Conservation (phyloP, 106 monocot genomes). For the Narthecium ossifragum region DNA sequence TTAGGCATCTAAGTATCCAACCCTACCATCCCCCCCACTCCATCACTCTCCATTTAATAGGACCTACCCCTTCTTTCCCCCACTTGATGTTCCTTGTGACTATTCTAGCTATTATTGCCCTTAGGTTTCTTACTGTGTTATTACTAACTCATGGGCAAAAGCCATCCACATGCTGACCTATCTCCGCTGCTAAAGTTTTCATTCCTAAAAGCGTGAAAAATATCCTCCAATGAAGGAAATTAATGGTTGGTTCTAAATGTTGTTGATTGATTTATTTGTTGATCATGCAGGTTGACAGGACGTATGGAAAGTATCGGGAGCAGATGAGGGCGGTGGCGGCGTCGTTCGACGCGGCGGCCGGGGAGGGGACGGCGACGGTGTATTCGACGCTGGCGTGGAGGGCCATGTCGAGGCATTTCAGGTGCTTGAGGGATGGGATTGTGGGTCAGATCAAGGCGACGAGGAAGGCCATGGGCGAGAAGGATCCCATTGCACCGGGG, state of each 20-base stretch:
- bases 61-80: conserved; percentile 19
- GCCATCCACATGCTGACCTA: neutral
- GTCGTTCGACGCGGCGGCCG: conserved; percentile 68
- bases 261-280: neutral
- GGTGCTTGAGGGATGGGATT: conserved; percentile 66
- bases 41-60: conserved; percentile 14
- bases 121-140: neutral
- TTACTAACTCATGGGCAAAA: neutral
- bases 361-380: conserved; percentile 49
- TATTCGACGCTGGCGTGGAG: conserved; percentile 65
- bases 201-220: no score
- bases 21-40: conserved; percentile 5
- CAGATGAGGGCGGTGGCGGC: conserved; percentile 60
- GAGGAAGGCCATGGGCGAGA: conserved; percentile 66
- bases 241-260: no score
- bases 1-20: conserved; percentile 17
- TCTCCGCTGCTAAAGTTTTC: no score
- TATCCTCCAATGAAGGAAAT: no score
- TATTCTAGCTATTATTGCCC: neutral
- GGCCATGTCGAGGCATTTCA: conserved; percentile 86
- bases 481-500: conserved; percentile 40
- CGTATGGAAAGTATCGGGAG: conserved; percentile 68
- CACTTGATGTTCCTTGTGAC: neutral
- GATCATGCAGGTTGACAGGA: conserved; percentile 66
- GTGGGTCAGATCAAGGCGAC: conserved; percentile 51